These are phyloP conservation scores for Poa annua DNA, from an alignment of 176 grass and related monocot genomes.

Conservation along the genomic window DNA sequence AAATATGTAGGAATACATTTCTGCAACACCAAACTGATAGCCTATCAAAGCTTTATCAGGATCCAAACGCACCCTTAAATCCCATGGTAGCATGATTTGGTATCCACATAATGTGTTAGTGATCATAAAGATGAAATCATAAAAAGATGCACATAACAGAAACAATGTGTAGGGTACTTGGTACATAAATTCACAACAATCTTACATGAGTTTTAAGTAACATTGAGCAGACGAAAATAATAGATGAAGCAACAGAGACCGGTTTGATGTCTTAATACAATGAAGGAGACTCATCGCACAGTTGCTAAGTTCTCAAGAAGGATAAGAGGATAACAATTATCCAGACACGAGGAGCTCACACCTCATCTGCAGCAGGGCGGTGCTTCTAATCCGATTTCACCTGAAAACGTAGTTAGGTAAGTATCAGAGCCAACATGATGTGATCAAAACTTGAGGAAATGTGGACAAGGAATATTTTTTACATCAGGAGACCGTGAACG, in stretches of 20 bases:
- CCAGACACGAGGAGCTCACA: neutral
- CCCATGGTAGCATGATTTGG: no score
- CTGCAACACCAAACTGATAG: no score
- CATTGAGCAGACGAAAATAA: slow-evolving; percentile 27
- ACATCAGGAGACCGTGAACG: slow-evolving; percentile 57
- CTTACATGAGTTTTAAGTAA: neutral
- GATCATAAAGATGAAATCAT: no score
- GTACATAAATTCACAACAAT: neutral
- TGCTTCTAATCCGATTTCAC: slow-evolving; percentile 49
- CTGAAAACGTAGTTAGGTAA: slow-evolving; percentile 35
- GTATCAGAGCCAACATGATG: neutral
- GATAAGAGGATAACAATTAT: slow-evolving; percentile 28
- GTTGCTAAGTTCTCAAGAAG: slow-evolving; percentile 31
- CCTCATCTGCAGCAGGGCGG: neutral
- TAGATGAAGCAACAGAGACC: neutral
- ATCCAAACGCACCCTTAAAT: no score
- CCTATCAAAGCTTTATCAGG: no score
- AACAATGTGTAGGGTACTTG: neutral
- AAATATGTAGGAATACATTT: no score
- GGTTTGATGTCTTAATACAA: neutral
- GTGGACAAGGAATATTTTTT: slow-evolving; percentile 24
- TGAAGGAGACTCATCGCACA: neutral
- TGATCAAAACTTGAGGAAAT: neutral
- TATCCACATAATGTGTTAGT: no score
- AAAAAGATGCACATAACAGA: neutral